Percentiles rank a stretch among this genome's conserved stretches.
These are phyloP conservation scores for Diaporthe capsici DNA, from an alignment of 2,329 filamentous ascomycete genomes.

Conservation along the genomic window DNA sequence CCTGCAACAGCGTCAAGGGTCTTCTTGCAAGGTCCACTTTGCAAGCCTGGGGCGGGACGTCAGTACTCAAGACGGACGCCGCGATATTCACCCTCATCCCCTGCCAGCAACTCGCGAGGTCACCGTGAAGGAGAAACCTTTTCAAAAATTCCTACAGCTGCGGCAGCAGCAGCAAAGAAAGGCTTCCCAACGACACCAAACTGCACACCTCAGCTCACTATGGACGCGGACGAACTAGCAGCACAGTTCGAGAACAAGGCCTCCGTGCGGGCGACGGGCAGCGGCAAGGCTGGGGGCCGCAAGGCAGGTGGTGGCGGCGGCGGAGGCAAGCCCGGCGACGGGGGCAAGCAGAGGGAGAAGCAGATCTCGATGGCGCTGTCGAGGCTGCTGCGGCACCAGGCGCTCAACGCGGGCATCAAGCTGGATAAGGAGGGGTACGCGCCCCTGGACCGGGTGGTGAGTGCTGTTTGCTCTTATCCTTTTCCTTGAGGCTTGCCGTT, in stretches of 20 bases:
- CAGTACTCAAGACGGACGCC: not conserved
- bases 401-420: conserved; percentile 67
- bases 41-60: not conserved
- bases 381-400: conserved; percentile 69
- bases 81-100: not conserved
- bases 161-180: not conserved
- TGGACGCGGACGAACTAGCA: conserved; percentile 41
- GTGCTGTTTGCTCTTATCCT: conserved; percentile 48
- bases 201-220: not conserved
- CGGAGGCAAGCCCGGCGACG: conserved; percentile 50
- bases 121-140: not conserved
- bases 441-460: conserved; percentile 70
- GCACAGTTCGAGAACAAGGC: conserved; percentile 42
- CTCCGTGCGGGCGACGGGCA: conserved; percentile 18
- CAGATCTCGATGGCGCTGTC: conserved; percentile 69
- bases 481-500: not conserved
- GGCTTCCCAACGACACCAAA: not conserved
- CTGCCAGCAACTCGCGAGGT: not conserved
- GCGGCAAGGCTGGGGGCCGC: conserved; percentile 45
- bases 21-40: not conserved
- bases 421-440: conserved; percentile 74
- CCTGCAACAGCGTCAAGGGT: not conserved
- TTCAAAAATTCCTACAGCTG: too few relatives aligned
- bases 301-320: conserved; percentile 44
- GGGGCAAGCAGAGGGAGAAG: conserved; percentile 58